These are phyloP conservation scores for Penicillium ochrochloron DNA, from an alignment of 495 filamentous ascomycete species.

Conservation along the genomic window DNA sequence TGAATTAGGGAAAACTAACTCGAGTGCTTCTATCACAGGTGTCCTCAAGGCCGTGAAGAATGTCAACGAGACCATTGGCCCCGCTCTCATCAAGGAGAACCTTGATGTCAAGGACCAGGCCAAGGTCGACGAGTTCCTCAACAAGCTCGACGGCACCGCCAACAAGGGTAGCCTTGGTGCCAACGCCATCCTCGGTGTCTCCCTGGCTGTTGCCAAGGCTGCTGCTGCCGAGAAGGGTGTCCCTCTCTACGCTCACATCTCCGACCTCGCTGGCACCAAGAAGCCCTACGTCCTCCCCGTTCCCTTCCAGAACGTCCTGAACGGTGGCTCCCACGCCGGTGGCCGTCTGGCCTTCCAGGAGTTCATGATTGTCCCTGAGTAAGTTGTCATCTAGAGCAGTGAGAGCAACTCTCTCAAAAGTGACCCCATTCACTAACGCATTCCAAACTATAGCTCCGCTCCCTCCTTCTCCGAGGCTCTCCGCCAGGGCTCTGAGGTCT, in stretches of 20 bases:
- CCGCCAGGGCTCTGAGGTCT: constrained; percentile 94
- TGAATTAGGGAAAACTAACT: constrained; percentile 21
- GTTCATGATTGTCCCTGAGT: constrained; percentile 99
- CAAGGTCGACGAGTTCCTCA: constrained; percentile 91
- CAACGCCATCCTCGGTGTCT: constrained; percentile 98
- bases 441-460: constrained; percentile 53
- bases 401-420: neutral
- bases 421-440: neutral
- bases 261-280: constrained; percentile 98
- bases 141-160: constrained; percentile 89
- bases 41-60: constrained; percentile 95
- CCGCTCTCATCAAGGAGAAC: constrained; percentile 88
- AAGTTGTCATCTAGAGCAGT: constrained; percentile 33
- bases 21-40: constrained; percentile 39
- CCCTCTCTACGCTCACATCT: constrained; percentile 96
- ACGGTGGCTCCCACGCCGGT: constrained; percentile 98
- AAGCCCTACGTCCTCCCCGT: constrained; percentile 99
- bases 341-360: constrained; percentile 99
- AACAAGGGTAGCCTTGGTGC: constrained; percentile 99
- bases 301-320: constrained; percentile 99
- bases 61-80: constrained; percentile 92
- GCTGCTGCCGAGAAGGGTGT: constrained; percentile 98
- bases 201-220: constrained; percentile 95
- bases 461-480: constrained; percentile 92
- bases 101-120: constrained; percentile 97